Base-by-base conservation (phyloP, 2,329 filamentous ascomycete species). In the Septoria linicola region DNA sequence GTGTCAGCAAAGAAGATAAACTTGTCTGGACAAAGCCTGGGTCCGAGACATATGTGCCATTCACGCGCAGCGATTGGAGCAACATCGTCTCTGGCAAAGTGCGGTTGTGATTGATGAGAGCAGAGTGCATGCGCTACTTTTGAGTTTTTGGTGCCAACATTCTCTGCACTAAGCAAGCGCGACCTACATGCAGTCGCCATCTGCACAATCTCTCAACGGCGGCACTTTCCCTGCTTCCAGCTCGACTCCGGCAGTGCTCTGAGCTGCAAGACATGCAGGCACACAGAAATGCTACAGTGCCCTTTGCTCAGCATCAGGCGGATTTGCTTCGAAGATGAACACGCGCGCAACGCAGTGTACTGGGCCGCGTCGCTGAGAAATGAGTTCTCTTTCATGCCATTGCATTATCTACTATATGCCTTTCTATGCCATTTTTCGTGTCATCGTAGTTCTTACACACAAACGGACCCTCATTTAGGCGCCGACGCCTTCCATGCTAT, bases 11-110 rank as follows among this genome's bases (percentile, higher is more conserved):
- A 0, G 63, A 63, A 39, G 65, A 65, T 19, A 75, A 81, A 66
- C 64, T 82, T 30, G 65, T 76, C 21, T 82, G 78, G 78, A 63
- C 76, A 53, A 70, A 70, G n/a, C 62, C 66, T 6, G 67, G 74
- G 2, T 72, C 75, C 19, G 75, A 73, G 2, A 57, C 61, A 2
- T 88, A 87, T 67, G 72, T 80, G 5, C 73, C 79, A 0, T 88
- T 86, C 61, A 76, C 72, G 1, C 68, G 74, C 57, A 67, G 70
- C 20, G 81, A 88, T 58, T 87, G 82, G 81, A 2, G 52, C 14
- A 49, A 31, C 8, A 39, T 61, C 11, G 49, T 50, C 8, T 54
- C 35, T 13, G 56, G 56, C 5, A 59, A 51, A 25, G 56, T 57
- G 40, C 49, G 51, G 19, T 45, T 59, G 41, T 61, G 50, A 58